Conservation (phyloP, 1,139 yeast species). For the Groenewaldozyma auringiensis region DNA sequence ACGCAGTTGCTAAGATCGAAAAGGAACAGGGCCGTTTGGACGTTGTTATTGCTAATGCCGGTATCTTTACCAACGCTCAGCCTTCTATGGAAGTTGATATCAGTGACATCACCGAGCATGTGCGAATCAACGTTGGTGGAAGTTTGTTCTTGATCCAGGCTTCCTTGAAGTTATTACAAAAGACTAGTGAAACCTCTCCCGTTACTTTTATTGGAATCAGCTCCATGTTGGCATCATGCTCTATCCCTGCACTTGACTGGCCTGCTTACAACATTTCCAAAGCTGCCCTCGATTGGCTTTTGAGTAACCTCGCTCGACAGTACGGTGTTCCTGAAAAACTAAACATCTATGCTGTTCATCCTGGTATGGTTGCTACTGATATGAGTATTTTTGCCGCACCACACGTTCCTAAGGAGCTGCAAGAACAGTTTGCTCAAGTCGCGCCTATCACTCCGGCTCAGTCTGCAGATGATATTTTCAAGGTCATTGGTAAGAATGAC, state of each 20-base stretch:
- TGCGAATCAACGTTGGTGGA: slow-evolving; percentile 1
- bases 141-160: slow-evolving; percentile 3
- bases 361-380: slow-evolving; percentile 7
- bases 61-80: neutral
- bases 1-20: slow-evolving; percentile 8
- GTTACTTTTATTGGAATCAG: slow-evolving; percentile 8
- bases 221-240: slow-evolving; percentile 4
- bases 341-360: slow-evolving; percentile 4
- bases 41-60: slow-evolving; percentile 12
- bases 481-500: neutral
- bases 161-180: neutral
- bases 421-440: neutral
- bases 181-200: neutral
- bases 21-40: slow-evolving; percentile 10
- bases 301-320: slow-evolving; percentile 5
- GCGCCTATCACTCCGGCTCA: neutral
- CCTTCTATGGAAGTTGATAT: slow-evolving; percentile 5
- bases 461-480: neutral
- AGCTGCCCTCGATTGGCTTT: slow-evolving; percentile 11
- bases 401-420: neutral
- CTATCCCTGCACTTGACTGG: slow-evolving; percentile 4
- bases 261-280: slow-evolving; percentile 11
- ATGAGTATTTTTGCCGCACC: neutral
- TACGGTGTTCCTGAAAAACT: neutral
- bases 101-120: neutral